These are phyloP conservation scores for Solanum habrochaites DNA, from an alignment of 257 asterid genomes.

Conservation along the genomic window DNA sequence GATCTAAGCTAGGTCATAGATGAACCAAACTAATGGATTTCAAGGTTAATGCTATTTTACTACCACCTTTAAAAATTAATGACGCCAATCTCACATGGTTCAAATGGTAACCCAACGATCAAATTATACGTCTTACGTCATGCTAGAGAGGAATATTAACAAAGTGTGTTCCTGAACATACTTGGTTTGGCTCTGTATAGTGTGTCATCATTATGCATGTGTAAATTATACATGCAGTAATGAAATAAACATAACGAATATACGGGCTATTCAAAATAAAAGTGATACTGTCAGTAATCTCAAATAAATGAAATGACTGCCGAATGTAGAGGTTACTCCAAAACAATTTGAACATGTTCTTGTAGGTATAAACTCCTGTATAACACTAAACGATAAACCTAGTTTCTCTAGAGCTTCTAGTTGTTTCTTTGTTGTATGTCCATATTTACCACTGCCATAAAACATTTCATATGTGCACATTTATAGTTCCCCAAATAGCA, in stretches of 20 bases:
- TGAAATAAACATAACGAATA: background rate
- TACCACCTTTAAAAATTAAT: background rate
- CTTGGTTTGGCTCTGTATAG: background rate
- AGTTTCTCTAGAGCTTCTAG: too few species aligned
- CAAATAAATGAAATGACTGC: too few species aligned
- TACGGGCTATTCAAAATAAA: background rate
- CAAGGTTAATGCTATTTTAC: background rate
- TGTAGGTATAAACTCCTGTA: too few species aligned
- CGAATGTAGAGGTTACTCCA: too few species aligned
- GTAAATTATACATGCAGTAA: background rate
- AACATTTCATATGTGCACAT: background rate
- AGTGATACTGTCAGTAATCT: too few species aligned
- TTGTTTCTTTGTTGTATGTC: too few species aligned
- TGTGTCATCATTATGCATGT: background rate
- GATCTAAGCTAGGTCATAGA: background rate
- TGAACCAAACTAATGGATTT: background rate
- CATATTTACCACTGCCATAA: background rate
- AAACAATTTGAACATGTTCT: too few species aligned
- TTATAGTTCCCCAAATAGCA: background rate
- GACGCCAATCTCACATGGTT: background rate
- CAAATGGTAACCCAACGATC: background rate
- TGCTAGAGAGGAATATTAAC: background rate
- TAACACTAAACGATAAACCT: too few species aligned
- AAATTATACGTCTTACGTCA: background rate
- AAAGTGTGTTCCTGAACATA: background rate